Base-by-base conservation (phyloP, 345 rosid species). In the Eutrema yunnanense region DNA sequence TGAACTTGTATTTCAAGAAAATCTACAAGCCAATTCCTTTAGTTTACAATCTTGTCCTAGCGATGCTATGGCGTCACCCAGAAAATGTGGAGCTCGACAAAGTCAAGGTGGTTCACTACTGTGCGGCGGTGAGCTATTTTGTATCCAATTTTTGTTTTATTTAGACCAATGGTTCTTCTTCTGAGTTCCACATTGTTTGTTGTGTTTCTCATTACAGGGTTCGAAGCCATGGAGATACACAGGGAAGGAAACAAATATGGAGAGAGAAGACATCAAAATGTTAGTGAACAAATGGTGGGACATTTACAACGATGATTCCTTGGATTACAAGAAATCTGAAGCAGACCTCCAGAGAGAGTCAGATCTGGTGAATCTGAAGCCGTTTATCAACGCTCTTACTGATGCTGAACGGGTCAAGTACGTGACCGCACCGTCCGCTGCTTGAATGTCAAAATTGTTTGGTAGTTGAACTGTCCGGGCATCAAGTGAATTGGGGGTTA, bases 201-300 rank as follows among this genome's bases (percentile, higher is more conserved):
- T 50, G 0, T 50, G 13, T 11, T 34, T 5, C 38, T 58, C 0
- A 0, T 5, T 12, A 10, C 55, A 90, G 96, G 98, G 98, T 8
- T 85, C 92, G 8, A 94, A 94, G 82, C 98, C 98, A 16, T 89
- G 98, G 98, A 94, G 96, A 77, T 94, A 82, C 71, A 91, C 98
- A 0, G 96, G 97, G 27, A 69, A 82, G 62, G 98, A 87, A 66
- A 85, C 57, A 9, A 92, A 91, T 65, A 88, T 91, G 98, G 82
- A 86, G 2, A 84, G 96, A 51, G 93, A 89, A 67, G 92, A 91
- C 63, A 83, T 91, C 11, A 89, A 91, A 79, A 79, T 79, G 89
- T 59, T 91, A 60, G 87, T 91, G 54, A 62, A 85, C 58, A 88
- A 81, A 65, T 91, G 97, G 96, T 84, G 90, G 95, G 92, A 91